phyloP scores from a whole-genome alignment of 2,329 filamentous ascomycete genomes.

The Talaromyces sp. region DNA sequence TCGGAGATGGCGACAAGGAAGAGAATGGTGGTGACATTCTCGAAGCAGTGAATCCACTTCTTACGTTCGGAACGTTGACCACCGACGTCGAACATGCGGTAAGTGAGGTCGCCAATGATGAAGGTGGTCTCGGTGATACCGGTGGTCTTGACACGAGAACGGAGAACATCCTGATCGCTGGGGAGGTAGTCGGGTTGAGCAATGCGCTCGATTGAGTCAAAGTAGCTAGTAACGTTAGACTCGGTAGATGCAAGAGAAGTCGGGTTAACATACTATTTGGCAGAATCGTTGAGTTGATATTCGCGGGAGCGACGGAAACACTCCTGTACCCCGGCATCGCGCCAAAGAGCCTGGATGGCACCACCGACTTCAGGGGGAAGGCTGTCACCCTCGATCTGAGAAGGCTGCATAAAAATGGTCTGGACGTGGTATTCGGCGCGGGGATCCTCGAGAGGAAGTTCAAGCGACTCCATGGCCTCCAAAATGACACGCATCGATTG shows the following conservation, averaged over 20 bases:
- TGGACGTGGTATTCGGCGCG: conserved; percentile 96
- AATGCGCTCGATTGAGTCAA: conserved; percentile 90
- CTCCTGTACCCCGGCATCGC: conserved; percentile 85
- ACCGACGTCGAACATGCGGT: conserved; percentile 97
- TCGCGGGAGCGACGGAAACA: conserved; percentile 95
- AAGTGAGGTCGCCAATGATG: conserved; percentile 90
- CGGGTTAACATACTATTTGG: conserved; percentile 74
- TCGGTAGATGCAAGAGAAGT: background rate
- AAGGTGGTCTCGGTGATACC: conserved; percentile 97
- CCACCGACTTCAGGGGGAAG: conserved; percentile 91
- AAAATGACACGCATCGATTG: conserved; percentile 69
- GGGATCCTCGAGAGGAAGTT: conserved; percentile 82
- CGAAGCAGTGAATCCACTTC: conserved; percentile 99
- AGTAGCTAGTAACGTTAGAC: conserved; percentile 63
- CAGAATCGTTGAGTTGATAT: conserved; percentile 94
- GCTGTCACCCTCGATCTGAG: conserved; percentile 92
- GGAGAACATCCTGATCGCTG: conserved; percentile 90
- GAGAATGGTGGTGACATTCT: conserved; percentile 94
- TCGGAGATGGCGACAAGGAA: conserved; percentile 97
- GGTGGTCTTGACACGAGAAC: conserved; percentile 95
- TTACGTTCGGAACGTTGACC: conserved; percentile 93
- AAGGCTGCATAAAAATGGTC: conserved; percentile 97
- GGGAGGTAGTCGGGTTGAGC: conserved; percentile 89
- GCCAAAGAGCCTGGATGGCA: conserved; percentile 89
- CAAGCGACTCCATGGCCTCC: conserved; percentile 65